Evolutionary conservation across 1,284 basidiomycete genomes (phyloP).

Genomic region (Cryptococcus sp.): DNA sequence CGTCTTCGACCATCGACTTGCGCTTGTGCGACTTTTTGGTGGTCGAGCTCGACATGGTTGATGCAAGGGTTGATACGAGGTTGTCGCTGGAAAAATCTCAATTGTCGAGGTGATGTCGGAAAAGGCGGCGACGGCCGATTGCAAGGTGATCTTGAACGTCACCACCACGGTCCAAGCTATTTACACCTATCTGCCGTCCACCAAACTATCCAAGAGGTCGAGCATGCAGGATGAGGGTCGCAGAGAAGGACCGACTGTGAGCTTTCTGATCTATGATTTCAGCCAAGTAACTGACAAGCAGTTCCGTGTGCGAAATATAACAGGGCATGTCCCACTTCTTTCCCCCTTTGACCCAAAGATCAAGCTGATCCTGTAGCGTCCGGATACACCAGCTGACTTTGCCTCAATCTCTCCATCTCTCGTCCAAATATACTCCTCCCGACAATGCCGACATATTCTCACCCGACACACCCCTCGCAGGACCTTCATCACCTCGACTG

Average conservation of each 20-base stretch:
- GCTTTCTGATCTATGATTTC: too few species aligned
- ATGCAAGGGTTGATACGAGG: too few species aligned
- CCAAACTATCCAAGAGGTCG: too few species aligned
- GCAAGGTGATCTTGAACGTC: too few species aligned
- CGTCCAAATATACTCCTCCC: constrained; percentile 11
- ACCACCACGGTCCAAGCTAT: too few species aligned
- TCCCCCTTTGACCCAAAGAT: background rate
- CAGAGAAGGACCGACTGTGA: too few species aligned
- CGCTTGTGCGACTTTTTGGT: constrained; percentile 7
- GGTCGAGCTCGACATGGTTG: background rate
- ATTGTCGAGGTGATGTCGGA: too few species aligned
- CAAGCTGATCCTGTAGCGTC: constrained; percentile 16
- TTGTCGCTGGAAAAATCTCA: too few species aligned
- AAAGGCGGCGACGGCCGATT: too few species aligned
- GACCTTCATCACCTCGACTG: constrained; percentile 9
- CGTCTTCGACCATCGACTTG: constrained; percentile 2
- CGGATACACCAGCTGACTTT: constrained; percentile 40
- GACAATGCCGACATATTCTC: background rate
- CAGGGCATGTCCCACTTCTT: constrained; percentile 24
- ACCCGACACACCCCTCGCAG: background rate
- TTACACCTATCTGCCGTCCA: too few species aligned
- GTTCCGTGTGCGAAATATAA: constrained; percentile 38
- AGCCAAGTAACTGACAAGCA: constrained; percentile 4
- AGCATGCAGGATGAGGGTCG: background rate
- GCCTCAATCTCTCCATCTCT: constrained; percentile 18